A percentile compares a stretch with the other conserved stretches of the same genome.
Conservation (phyloP, 805 yeast species). For the Wickerhamiella vanderwaltii region DNA sequence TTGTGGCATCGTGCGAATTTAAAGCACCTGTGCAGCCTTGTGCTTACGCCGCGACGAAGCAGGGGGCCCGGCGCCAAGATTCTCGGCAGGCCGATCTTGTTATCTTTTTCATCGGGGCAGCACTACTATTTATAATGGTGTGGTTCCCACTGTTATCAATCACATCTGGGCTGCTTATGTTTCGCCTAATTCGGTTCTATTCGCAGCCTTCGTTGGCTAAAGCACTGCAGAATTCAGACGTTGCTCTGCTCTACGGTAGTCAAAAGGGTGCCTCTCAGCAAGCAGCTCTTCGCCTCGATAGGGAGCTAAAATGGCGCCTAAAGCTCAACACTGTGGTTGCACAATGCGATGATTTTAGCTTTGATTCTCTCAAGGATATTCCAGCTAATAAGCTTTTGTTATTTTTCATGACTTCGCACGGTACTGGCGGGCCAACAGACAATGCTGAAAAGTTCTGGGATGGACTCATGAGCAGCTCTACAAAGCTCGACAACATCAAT, state of each 20-base stretch:
- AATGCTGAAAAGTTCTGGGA: constrained; percentile 38
- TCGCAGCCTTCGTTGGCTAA: not conserved
- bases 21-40: too few species aligned
- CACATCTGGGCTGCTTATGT: too few species aligned
- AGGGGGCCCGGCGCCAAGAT: too few species aligned
- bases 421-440: constrained; percentile 85
- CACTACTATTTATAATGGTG: too few species aligned
- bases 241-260: constrained; percentile 62
- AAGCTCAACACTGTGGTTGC: constrained; percentile 55
- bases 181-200: not conserved
- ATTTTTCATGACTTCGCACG: constrained; percentile 66
- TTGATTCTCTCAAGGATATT: constrained; percentile 47
- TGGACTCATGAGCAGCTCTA: constrained; percentile 27
- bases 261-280: constrained; percentile 89
- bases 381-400: constrained; percentile 39
- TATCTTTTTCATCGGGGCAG: too few species aligned
- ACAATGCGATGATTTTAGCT: constrained; percentile 62
- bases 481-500: constrained; percentile 34
- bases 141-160: too few species aligned
- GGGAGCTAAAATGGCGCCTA: constrained; percentile 62
- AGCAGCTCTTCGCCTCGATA: constrained; percentile 63
- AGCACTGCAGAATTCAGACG: constrained; percentile 18
- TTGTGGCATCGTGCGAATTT: too few species aligned
- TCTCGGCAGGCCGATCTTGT: too few species aligned
- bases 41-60: too few species aligned